A percentile compares a stretch with the other conserved stretches of the same genome.
phyloP scores from a whole-genome alignment of 768 basidiomycete species.

The Lactarius quietus region DNA sequence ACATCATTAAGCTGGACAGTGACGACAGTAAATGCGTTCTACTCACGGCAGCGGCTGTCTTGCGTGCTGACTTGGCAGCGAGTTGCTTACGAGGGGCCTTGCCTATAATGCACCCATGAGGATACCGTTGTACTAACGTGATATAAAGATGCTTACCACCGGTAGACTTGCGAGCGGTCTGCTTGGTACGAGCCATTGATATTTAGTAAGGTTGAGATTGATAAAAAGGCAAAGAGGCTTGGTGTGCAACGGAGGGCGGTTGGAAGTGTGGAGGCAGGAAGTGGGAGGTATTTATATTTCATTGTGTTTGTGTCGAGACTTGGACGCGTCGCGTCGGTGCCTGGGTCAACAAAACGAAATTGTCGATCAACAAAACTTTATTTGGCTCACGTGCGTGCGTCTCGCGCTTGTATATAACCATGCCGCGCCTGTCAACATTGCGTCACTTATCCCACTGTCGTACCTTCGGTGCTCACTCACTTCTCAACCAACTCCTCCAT shows the following conservation, averaged over 20 bases:
- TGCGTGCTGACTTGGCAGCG: slow-evolving; percentile 60
- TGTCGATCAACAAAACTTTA: slow-evolving; percentile 31
- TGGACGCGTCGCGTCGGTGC: slow-evolving; percentile 16
- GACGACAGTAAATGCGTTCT: background rate
- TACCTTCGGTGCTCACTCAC: background rate
- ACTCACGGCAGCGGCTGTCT: slow-evolving; percentile 47
- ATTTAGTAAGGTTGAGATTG: slow-evolving; percentile 2
- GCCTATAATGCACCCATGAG: slow-evolving; percentile 31
- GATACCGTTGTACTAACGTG: background rate
- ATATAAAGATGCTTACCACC: slow-evolving; percentile 47
- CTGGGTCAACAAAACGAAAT: slow-evolving; percentile 25
- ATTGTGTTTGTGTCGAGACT: background rate
- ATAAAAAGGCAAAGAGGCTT: background rate
- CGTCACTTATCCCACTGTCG: slow-evolving; percentile 1
- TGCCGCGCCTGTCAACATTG: background rate
- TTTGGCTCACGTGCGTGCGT: slow-evolving; percentile 21
- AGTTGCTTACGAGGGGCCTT: slow-evolving; percentile 72
- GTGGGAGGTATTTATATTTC: slow-evolving; percentile 16
- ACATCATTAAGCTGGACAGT: background rate
- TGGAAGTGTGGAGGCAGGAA: background rate
- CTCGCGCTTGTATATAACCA: slow-evolving; percentile 29
- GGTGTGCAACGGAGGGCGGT: slow-evolving; percentile 6
- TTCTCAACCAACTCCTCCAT: background rate
- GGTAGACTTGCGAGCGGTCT: slow-evolving; percentile 74
- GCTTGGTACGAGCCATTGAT: slow-evolving; percentile 70